phyloP scores from a whole-genome alignment of 352 stramenopile species.

The Phytophthora cactorum region DNA sequence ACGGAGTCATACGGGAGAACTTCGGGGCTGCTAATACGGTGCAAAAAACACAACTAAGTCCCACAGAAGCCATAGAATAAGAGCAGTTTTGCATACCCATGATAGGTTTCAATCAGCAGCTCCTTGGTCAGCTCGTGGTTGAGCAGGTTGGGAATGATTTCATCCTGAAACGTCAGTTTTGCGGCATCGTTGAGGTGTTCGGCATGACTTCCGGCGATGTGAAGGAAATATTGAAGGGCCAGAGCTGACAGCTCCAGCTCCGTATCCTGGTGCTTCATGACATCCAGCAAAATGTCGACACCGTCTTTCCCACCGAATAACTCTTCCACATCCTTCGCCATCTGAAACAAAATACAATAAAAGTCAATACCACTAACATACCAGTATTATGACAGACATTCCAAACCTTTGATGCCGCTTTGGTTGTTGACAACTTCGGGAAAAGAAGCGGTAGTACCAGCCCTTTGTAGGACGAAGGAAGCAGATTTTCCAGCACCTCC shows the following conservation, averaged over 20 bases:
- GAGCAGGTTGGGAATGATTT: conserved; percentile 68
- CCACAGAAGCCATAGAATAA: background rate
- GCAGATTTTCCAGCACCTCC: conserved; percentile 84
- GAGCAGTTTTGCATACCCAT: conserved; percentile 39
- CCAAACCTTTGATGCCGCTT: conserved; percentile 59
- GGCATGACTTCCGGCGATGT: conserved; percentile 69
- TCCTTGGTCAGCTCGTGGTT: conserved; percentile 72
- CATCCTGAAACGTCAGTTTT: conserved; percentile 51
- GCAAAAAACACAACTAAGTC: conserved; percentile 15
- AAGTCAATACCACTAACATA: conserved; percentile 10
- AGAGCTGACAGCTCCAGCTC: conserved; percentile 75
- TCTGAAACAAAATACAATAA: conserved; percentile 40
- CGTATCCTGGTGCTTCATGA: conserved; percentile 68
- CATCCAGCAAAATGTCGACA: conserved; percentile 72
- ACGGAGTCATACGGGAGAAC: conserved; percentile 66
- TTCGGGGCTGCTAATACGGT: conserved; percentile 42
- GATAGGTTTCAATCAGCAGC: conserved; percentile 75
- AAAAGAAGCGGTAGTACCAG: conserved; percentile 81
- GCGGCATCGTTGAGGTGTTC: conserved; percentile 43
- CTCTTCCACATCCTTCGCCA: conserved; percentile 58
- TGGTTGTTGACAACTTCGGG: conserved; percentile 55
- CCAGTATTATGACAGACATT: background rate
- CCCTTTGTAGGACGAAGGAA: conserved; percentile 76
- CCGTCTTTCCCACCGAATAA: conserved; percentile 56
- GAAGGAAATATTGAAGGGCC: conserved; percentile 83